Evolutionary conservation across 2,329 filamentous ascomycete genomes (phyloP).

Genomic region (Dactylellina sp.): DNA sequence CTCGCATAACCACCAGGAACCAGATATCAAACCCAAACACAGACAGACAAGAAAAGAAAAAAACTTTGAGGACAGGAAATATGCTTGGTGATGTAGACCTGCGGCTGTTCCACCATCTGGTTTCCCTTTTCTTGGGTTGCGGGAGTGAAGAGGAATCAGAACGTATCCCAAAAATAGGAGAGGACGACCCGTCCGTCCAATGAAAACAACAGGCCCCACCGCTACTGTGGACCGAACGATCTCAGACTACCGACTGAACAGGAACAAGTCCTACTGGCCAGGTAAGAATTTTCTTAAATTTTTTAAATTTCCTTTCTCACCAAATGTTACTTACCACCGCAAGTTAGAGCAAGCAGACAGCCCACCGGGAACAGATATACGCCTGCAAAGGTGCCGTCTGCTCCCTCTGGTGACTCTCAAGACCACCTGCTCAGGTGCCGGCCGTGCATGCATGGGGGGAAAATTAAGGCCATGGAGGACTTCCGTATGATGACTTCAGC

Average conservation of each 20-base stretch:
- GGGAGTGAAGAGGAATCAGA: background rate
- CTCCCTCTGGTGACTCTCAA: constrained; percentile 17
- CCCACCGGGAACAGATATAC: constrained; percentile 21
- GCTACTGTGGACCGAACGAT: background rate
- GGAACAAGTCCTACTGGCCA: constrained; percentile 7
- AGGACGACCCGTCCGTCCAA: constrained; percentile 15
- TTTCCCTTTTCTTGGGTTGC: background rate
- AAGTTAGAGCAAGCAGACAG: too few relatives aligned
- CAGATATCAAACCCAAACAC: background rate
- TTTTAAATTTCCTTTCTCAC: too few relatives aligned
- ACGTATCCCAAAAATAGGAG: constrained; percentile 46
- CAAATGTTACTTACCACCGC: too few relatives aligned
- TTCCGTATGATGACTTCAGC: constrained; percentile 30
- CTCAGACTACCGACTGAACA: constrained; percentile 1
- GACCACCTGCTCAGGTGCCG: constrained; percentile 2
- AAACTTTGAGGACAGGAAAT: constrained; percentile 1
- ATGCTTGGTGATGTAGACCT: constrained; percentile 53
- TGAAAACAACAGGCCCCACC: constrained; percentile 15
- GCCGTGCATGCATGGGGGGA: background rate
- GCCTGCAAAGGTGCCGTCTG: constrained; percentile 7
- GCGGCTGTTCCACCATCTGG: constrained; percentile 29
- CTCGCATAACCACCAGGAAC: constrained; percentile 32
- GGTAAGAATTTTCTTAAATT: constrained; percentile 20
- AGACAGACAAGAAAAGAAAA: constrained; percentile 22
- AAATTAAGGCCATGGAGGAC: constrained; percentile 16